Base-by-base conservation (phyloP, 345 rosid genomes). In the Eucalyptus lansdowneana region DNA sequence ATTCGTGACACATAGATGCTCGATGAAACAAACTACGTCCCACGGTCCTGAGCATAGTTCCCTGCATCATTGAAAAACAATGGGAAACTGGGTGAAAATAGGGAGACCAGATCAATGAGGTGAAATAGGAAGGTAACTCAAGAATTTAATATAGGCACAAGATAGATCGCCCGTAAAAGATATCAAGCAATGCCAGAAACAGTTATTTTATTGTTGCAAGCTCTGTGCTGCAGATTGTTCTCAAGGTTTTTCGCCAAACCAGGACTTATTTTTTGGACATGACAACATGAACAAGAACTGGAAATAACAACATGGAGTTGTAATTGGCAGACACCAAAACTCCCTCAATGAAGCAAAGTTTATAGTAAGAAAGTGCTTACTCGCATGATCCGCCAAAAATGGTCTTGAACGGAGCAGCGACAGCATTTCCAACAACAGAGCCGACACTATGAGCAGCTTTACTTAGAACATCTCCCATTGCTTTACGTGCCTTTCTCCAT, bases 1-100 rank as follows among this genome's bases (percentile, higher is more conserved):
- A 90, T 96, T 92, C 60, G 95, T 80, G 89, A 96, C 88, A 81
- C 99, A 95, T 21, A 96, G 90, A 90, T 95, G 96, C 92, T 97
- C 97, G 12, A 97, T 91, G 90, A 97, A 97, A 92, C 98, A 96
- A 29, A 92, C 31, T 42, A 94, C 65, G 69, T 97, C 97, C 99
- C 97, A 95, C 56, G 95, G 93, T 49, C 98, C 96, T 14, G 94
- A 51, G 90, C 98, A 97, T 85, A 95, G 86, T 45, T 92, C 95
- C 90, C 99, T 97, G 93, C 91, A 90, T 7, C 89, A 62, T 80
- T 25, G 29, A 8, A 50, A 49, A 21, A 47, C 15, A 62, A 87
- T 40, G 40, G 40, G 51, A 25, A 53, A 37, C 80, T 42, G 29
- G 24, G 16, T 87, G 45, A 58, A 25, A 29, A 29, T 22, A 34